A percentile compares a stretch with the other conserved stretches of the same genome.
Evolutionary conservation across 257 asterid genomes (phyloP).

Genomic region (Nemophila menziesii): DNA sequence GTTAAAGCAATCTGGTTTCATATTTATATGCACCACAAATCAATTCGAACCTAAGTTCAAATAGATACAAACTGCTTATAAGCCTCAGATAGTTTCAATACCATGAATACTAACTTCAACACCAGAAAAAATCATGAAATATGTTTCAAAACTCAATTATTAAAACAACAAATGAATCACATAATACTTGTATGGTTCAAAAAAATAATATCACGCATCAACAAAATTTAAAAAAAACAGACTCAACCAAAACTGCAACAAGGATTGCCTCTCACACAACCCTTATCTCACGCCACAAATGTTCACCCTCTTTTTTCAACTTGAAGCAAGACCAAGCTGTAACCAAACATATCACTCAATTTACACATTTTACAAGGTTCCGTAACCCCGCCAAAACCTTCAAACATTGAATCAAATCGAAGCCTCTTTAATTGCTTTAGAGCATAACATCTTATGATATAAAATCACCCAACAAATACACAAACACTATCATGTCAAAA

Average conservation of each 20-base stretch:
- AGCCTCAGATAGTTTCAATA: too few species aligned
- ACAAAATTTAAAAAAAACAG: conserved; percentile 10
- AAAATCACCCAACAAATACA: not conserved
- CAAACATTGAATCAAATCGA: conserved; percentile 12
- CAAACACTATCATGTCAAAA: conserved; percentile 37
- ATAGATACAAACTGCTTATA: too few species aligned
- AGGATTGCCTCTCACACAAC: conserved; percentile 27
- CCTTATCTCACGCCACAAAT: conserved; percentile 17
- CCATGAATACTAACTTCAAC: too few species aligned
- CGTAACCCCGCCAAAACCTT: conserved; percentile 17
- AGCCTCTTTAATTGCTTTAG: not conserved
- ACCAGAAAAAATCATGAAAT: too few species aligned
- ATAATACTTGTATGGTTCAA: conserved; percentile 10
- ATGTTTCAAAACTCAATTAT: too few species aligned
- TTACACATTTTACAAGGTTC: conserved; percentile 33
- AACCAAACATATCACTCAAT: conserved; percentile 21
- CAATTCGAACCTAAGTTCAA: too few species aligned
- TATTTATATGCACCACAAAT: too few species aligned
- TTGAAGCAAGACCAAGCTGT: conserved; percentile 12
- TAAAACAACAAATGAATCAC: conserved; percentile 16
- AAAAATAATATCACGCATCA: conserved; percentile 13
- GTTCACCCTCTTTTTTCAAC: conserved; percentile 10
- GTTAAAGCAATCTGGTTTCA: too few species aligned
- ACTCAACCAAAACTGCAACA: conserved; percentile 45
- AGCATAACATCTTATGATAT: not conserved